Evolutionary conservation across 352 stramenopile genomes (phyloP).

Genomic region (Globisporangium barbulae): DNA sequence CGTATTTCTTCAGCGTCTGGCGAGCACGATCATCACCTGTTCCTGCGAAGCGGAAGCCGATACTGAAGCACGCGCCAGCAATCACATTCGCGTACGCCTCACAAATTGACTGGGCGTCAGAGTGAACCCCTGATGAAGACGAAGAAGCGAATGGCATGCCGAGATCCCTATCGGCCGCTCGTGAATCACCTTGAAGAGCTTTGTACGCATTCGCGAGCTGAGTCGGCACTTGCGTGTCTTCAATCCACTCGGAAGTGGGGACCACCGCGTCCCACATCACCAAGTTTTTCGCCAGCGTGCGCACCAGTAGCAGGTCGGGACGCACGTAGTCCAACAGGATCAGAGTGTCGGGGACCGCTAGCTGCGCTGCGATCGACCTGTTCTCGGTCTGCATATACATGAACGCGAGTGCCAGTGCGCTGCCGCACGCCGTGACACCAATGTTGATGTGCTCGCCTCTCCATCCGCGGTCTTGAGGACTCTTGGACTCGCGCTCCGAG

Average conservation of each 20-base stretch:
- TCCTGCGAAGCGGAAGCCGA: slow-evolving; percentile 94
- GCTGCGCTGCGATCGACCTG: slow-evolving; percentile 70
- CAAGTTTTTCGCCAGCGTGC: slow-evolving; percentile 92
- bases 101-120: slow-evolving; percentile 89
- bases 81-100: slow-evolving; percentile 95
- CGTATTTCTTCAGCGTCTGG: slow-evolving; percentile 53
- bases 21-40: slow-evolving; percentile 62
- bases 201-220: slow-evolving; percentile 57
- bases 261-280: slow-evolving; percentile 95
- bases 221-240: slow-evolving; percentile 55
- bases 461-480: slow-evolving; percentile 25
- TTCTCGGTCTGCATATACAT: slow-evolving; percentile 96
- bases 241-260: slow-evolving; percentile 89
- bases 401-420: slow-evolving; percentile 92
- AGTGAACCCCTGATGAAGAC: slow-evolving; percentile 23
- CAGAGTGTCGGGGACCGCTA: slow-evolving; percentile 93
- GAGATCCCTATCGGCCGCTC: slow-evolving; percentile 9
- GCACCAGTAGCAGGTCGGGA: slow-evolving; percentile 94
- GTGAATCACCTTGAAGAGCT: slow-evolving; percentile 14
- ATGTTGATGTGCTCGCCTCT: slow-evolving; percentile 92
- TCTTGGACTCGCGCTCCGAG: slow-evolving; percentile 56
- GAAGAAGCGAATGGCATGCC: not conserved
- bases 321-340: slow-evolving; percentile 95
- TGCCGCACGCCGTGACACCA: slow-evolving; percentile 92
- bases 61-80: slow-evolving; percentile 92